Base-by-base conservation (phyloP, 2,329 filamentous ascomycete species). In the Cladosporium colombiae region DNA sequence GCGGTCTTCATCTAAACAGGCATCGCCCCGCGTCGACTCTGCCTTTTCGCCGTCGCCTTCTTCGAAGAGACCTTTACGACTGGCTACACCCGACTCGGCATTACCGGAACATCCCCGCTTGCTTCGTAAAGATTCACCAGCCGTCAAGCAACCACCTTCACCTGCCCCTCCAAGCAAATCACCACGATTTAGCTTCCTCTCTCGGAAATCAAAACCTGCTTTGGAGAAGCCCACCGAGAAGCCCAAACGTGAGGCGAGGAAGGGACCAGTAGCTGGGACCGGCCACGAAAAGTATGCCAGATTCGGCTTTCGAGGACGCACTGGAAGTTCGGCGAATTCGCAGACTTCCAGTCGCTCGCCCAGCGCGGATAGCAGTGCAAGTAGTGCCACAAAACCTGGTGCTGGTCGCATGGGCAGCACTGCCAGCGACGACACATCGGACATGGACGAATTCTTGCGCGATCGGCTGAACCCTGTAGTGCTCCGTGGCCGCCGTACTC, bases 261-360 rank as follows among this genome's bases (percentile, higher is more conserved):
- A 92, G 77, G 93, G 94, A 0, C 94, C 94, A 25, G 87, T 86
- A 18, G 94, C 94, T 49, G 94, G 94, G n/a, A 98, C 94, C 44
- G 94, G 94, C 0, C 93, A 98, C 73, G 94, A 98, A 79, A 90
- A 90, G 1, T 93, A 94, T 72, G 90, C 90, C 0, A 85, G 85
- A 65, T 82, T 91, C 65, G 87, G 88, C 2, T 80, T 83, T 33
- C 85, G 88, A 66, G 85, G 89, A 33, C 85, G 89, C 63, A 92
- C 88, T 72, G 86, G 84, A 66, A 89, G 86, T 72, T 80, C 82
- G 23, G 79, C 83, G 8, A 85, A 82, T 27, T 75, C 81, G n/a
- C 50, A 63, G 21, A 83, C 80, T 29, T 80, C 81, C 53, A 76
- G 78, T 55, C 78, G 81, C 37, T 83, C 82, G 27, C 76, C 79